These are phyloP conservation scores for Candida anutae DNA, from an alignment of 1,139 yeast species.

Conservation along the genomic window DNA sequence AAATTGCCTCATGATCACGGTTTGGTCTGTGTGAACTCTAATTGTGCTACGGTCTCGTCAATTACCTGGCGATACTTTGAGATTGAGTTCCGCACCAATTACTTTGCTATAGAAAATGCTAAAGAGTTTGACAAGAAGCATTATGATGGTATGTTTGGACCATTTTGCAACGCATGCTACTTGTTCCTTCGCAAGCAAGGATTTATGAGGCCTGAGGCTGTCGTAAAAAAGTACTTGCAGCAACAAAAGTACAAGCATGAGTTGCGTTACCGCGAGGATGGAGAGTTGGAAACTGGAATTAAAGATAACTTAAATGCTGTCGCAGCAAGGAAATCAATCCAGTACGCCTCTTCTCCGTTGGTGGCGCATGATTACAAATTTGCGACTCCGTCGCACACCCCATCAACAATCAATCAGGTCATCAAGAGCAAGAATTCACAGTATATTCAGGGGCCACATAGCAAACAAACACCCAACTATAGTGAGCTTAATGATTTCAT, in stretches of 20 bases:
- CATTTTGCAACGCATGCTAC: slow-evolving; percentile 45
- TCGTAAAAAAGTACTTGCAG: slow-evolving; percentile 40
- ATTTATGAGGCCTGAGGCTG: slow-evolving; percentile 45
- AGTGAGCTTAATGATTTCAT: slow-evolving; percentile 40
- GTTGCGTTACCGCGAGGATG: slow-evolving; percentile 20
- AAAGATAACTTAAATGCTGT: slow-evolving; percentile 10
- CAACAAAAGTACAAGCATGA: slow-evolving; percentile 38
- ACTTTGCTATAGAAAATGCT: slow-evolving; percentile 31
- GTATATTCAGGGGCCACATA: slow-evolving; percentile 6
- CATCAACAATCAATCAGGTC: slow-evolving; percentile 37
- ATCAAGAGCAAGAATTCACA: slow-evolving; percentile 18
- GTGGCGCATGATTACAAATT: slow-evolving; percentile 21
- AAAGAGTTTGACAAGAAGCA: slow-evolving; percentile 32
- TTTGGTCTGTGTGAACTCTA: slow-evolving; percentile 34
- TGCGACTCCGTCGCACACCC: slow-evolving; percentile 38
- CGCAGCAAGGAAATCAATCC: slow-evolving; percentile 13
- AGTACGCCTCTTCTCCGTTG: slow-evolving; percentile 18
- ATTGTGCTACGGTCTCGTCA: slow-evolving; percentile 35
- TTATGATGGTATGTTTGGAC: slow-evolving; percentile 46
- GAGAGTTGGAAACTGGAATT: slow-evolving; percentile 1
- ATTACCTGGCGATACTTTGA: slow-evolving; percentile 44
- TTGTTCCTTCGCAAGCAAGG: slow-evolving; percentile 41
- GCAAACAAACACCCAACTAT: slow-evolving; percentile 23
- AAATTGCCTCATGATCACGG: slow-evolving; percentile 36
- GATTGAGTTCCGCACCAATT: slow-evolving; percentile 33